Base-by-base conservation (phyloP, 352 stramenopile species). In the Pythium sp. region DNA sequence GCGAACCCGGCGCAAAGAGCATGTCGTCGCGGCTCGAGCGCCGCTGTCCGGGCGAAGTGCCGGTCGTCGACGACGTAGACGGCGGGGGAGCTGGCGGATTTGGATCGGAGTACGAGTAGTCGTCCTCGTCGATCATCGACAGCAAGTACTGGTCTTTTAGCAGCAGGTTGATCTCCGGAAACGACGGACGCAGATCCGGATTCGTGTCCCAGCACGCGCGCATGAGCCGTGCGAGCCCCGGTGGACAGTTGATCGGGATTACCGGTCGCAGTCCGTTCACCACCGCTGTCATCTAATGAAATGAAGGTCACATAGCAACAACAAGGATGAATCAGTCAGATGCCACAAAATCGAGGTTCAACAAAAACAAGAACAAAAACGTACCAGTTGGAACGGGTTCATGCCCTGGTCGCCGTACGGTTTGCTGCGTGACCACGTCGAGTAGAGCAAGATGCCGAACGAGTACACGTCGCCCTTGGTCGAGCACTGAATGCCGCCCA, bases 371-470 rank as follows among this genome's bases (percentile, higher is more conserved):
- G 14, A 5, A 4, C 32, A 62, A 49, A 4, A 51, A 64, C 81
- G 65, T 81, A 95, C 87, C 74, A 95, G 68, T 71, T 95, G 87
- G 74, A 95, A 95, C 9, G 87, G 87, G 59, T 95, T 95, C 87
- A 95, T 95, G 67, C 86, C 86, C 72, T 95, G 87, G 62, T 95
- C 87, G n/a, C 87, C 87, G 71, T 95, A 95, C 28, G 87, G 87
- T 58, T 95, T 95, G 72, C 81, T 93, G 24, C 87, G 82, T 0
- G 87, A 95, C 87, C 87, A 95, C 22, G 87, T 95, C 34, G 87
- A 93, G 73, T 95, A 95, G 28, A 95, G 74, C 64, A 95, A 65
- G 36, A 95, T 95, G 36, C 80, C 87, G 62, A 94, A 95, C 30
- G 86, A 94, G 59, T 94, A 95, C 47, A 95, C 87, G 55, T 95